Evolutionary conservation across 331 rosid genomes (phyloP).

Genomic region (Pyracantha coccinea): DNA sequence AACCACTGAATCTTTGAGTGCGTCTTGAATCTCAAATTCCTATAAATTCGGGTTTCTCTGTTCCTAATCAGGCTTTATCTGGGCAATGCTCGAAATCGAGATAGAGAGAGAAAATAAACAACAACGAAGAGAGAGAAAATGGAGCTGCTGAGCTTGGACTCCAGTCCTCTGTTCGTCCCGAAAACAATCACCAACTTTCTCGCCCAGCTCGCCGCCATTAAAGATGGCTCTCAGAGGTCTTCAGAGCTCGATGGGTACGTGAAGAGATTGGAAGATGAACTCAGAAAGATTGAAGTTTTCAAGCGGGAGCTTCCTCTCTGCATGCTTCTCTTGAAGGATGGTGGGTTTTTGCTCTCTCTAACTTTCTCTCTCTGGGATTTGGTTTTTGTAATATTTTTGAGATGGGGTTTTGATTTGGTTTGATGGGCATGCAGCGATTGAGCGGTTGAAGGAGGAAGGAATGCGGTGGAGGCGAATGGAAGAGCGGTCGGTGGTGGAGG

Average conservation of each 20-base stretch:
- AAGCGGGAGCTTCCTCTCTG: constrained; percentile 88
- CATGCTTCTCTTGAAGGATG: constrained; percentile 57
- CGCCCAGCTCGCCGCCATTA: constrained; percentile 20
- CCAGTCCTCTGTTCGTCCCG: constrained; percentile 43
- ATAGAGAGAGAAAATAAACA: neutral
- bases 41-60: constrained; percentile 15
- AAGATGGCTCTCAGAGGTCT: constrained; percentile 25
- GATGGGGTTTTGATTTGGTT: neutral
- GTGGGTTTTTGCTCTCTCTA: constrained; percentile 19
- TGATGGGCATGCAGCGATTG: constrained; percentile 37
- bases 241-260: constrained; percentile 40
- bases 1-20: constrained; percentile 43
- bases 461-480: constrained; percentile 19
- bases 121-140: neutral
- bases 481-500: constrained; percentile 31
- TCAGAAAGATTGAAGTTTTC: constrained; percentile 60
- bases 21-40: constrained; percentile 13
- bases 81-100: constrained; percentile 9
- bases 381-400: neutral
- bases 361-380: neutral
- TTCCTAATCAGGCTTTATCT: constrained; percentile 22
- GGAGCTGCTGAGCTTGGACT: constrained; percentile 52
- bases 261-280: constrained; percentile 57
- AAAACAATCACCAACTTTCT: constrained; percentile 45
- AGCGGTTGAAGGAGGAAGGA: constrained; percentile 42